These are phyloP conservation scores for Trichosporon coremiiforme DNA, from an alignment of 1,284 basidiomycete species.

Conservation along the genomic window DNA sequence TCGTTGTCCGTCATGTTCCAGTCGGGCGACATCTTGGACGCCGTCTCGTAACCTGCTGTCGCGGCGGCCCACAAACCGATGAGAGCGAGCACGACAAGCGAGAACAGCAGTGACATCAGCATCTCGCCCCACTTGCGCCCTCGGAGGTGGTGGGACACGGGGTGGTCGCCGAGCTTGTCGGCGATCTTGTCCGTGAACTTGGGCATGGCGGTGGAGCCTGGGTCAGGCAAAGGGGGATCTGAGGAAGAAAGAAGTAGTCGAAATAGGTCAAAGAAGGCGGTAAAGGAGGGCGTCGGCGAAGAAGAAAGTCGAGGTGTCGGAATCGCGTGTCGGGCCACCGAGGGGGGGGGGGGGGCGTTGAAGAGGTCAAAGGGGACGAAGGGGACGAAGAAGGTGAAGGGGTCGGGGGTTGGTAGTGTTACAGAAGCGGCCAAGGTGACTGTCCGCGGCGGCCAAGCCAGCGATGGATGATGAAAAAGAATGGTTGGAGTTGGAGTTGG, in stretches of 20 bases:
- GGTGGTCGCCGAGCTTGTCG: constrained; percentile 30
- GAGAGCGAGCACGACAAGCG: constrained; percentile 28
- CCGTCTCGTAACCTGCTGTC: constrained; percentile 31
- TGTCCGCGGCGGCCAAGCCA: constrained; percentile 1
- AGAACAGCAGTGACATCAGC: constrained; percentile 23
- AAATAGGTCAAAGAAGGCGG: background rate
- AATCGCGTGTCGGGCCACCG: background rate
- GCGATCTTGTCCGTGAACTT: constrained; percentile 29
- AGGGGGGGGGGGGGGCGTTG: background rate
- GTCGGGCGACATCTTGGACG: constrained; percentile 29
- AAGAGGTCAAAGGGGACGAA: background rate
- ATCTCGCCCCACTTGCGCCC: constrained; percentile 28
- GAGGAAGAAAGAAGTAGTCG: background rate
- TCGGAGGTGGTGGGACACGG: constrained; percentile 28
- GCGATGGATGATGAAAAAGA: constrained; percentile 7
- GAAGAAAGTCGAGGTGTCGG: background rate
- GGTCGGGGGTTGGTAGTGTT: background rate
- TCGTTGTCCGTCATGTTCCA: constrained; percentile 34
- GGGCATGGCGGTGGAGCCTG: constrained; percentile 16
- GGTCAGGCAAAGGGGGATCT: background rate
- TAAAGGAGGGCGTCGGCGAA: constrained; percentile 8
- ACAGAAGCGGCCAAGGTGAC: background rate
- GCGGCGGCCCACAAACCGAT: constrained; percentile 32
- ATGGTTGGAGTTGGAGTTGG: background rate
- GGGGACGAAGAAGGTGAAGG: background rate